These are phyloP conservation scores for Akanthomyces uredinophilus DNA, from an alignment of 2,329 filamentous ascomycete genomes.

Conservation along the genomic window DNA sequence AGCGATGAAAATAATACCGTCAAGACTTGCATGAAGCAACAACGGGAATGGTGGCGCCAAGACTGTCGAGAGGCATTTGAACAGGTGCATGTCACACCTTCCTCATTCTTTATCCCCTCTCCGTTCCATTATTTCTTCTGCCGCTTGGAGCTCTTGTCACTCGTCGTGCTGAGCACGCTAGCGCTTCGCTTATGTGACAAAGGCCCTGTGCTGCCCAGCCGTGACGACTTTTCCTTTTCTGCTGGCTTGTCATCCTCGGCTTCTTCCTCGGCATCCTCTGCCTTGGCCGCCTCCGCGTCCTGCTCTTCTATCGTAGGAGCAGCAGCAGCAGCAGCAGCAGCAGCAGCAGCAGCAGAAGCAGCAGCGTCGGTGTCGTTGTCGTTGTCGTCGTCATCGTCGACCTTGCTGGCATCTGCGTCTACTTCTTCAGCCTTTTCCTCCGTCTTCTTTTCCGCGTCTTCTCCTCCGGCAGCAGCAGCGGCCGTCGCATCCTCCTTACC, in stretches of 20 bases:
- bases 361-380: neutral
- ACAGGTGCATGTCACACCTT: neutral
- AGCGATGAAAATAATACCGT: no score
- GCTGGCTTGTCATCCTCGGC: conserved; percentile 16
- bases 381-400: neutral
- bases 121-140: conserved; percentile 45
- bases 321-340: no score
- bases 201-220: conserved; percentile 36
- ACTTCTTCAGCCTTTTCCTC: neutral
- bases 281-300: conserved; percentile 4
- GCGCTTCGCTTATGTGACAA: conserved; percentile 69
- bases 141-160: conserved; percentile 58
- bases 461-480: conserved; percentile 1
- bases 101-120: neutral
- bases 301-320: conserved; percentile 13
- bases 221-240: conserved; percentile 25
- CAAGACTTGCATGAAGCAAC: no score
- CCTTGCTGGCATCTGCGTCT: neutral
- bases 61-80: neutral
- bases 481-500: conserved; percentile 16
- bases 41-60: neutral
- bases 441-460: conserved; percentile 21
- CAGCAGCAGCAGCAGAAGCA: neutral
- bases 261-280: conserved; percentile 16
- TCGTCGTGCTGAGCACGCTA: conserved; percentile 68